A percentile compares a stretch with the other conserved stretches of the same genome.
Evolutionary conservation across 768 basidiomycete genomes (phyloP).

Genomic region (Hypholoma sublateritium): DNA sequence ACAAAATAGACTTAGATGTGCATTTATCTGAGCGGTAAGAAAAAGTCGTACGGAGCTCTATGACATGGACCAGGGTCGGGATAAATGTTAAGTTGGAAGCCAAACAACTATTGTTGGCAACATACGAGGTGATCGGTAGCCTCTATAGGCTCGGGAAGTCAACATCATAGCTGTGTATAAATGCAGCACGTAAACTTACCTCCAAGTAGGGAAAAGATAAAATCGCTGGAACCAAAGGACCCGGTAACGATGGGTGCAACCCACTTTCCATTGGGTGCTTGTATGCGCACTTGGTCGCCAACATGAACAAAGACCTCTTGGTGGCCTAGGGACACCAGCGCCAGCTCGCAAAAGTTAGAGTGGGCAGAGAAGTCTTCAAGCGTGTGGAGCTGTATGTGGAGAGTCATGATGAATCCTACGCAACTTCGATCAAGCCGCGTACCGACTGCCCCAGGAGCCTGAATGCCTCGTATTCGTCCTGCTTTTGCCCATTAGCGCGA

Average conservation of each 20-base stretch:
- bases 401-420: not conserved
- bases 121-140: constrained; percentile 63
- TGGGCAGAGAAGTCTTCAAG: constrained; percentile 90
- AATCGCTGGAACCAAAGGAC: constrained; percentile 78
- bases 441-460: constrained; percentile 75
- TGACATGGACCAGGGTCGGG: constrained; percentile 1
- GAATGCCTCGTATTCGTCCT: constrained; percentile 78
- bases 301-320: constrained; percentile 82
- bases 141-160: constrained; percentile 34
- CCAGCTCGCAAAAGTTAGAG: constrained; percentile 87
- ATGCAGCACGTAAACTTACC: constrained; percentile 38
- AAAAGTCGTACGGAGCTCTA: constrained; percentile 29
- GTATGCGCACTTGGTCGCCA: constrained; percentile 74
- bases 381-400: constrained; percentile 58
- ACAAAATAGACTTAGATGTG: not conserved
- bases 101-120: not conserved
- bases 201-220: constrained; percentile 74
- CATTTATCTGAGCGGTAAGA: not conserved
- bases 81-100: not conserved
- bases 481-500: constrained; percentile 53
- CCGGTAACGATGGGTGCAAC: constrained; percentile 87
- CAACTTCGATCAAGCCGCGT: constrained; percentile 18
- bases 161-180: not conserved
- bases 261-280: constrained; percentile 69
- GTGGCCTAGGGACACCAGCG: constrained; percentile 74